phyloP scores from a whole-genome alignment of 148 eudicot species.

The Drosera capensis region DNA sequence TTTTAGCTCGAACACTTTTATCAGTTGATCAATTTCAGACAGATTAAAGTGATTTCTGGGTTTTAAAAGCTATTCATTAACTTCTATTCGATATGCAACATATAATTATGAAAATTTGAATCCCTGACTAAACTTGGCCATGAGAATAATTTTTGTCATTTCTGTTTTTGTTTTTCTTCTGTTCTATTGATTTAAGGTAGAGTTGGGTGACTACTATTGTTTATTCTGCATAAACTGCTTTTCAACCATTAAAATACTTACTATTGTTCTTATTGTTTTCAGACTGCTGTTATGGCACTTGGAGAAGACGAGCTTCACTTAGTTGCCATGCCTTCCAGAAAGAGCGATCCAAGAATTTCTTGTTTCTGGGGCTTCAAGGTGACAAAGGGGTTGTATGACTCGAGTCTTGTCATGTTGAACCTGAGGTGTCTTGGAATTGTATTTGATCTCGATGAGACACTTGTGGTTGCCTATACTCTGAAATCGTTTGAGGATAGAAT shows the following conservation, averaged over 20 bases:
- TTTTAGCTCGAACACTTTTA: no score
- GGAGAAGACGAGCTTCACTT: conserved; percentile 76
- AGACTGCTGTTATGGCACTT: conserved; percentile 68
- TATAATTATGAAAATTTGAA: no score
- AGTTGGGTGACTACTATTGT: no score
- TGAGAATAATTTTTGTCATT: no score
- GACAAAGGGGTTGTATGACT: conserved; percentile 46
- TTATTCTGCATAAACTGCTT: no score
- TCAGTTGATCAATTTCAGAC: no score
- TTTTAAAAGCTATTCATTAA: no score
- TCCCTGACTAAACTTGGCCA: no score
- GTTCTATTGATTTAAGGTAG: no score
- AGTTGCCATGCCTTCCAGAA: conserved; percentile 83
- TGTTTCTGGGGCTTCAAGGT: conserved; percentile 87
- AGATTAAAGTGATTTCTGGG: no score
- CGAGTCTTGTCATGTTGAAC: conserved; percentile 82
- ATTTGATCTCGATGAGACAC: conserved; percentile 97
- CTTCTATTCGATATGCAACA: no score
- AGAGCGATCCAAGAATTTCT: conserved; percentile 24
- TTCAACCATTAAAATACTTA: not conserved
- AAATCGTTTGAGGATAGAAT: conserved; percentile 95
- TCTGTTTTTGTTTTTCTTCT: not conserved
- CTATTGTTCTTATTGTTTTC: conserved; percentile 7
- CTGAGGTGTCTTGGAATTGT: conserved; percentile 97
- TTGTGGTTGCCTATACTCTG: conserved; percentile 90